Conservation (phyloP, 2,329 filamentous ascomycete genomes). For the Paraphaeosphaeria sporulosa region DNA sequence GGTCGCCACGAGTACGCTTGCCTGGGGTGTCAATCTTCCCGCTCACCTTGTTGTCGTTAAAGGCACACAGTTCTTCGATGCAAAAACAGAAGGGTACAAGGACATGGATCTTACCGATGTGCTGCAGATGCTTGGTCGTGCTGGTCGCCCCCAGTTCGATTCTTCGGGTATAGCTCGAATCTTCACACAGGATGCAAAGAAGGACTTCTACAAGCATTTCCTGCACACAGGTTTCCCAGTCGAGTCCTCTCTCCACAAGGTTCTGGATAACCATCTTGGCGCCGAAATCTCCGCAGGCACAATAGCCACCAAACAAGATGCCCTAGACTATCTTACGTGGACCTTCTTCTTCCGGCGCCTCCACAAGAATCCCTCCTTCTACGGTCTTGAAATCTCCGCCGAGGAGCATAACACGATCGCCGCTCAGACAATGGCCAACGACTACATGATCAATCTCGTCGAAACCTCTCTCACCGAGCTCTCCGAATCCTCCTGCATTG, state of each 20-base stretch:
- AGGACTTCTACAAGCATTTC: constrained; percentile 99
- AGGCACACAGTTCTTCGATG: constrained; percentile 97
- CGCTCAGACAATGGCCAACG: constrained; percentile 87
- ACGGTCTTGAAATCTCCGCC: constrained; percentile 90
- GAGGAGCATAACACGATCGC: constrained; percentile 89
- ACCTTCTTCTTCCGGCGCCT: constrained; percentile 98
- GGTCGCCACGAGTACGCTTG: constrained; percentile 92
- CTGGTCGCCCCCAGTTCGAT: constrained; percentile 95
- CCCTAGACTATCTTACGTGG: constrained; percentile 97
- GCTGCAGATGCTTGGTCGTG: constrained; percentile 95
- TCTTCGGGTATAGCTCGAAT: constrained; percentile 94
- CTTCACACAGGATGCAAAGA: constrained; percentile 96
- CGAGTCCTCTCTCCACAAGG: constrained; percentile 94
- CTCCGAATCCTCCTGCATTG: constrained; percentile 82
- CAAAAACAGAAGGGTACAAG: constrained; percentile 95
- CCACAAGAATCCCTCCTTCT: constrained; percentile 98
- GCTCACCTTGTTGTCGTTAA: constrained; percentile 98
- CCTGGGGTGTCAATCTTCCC: constrained; percentile 97
- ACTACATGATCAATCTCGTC: constrained; percentile 93
- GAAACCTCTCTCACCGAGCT: constrained; percentile 85
- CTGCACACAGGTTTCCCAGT: constrained; percentile 97
- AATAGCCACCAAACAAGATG: constrained; percentile 93
- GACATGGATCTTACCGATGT: constrained; percentile 99
- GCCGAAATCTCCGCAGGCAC: constrained; percentile 95
- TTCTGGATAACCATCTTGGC: constrained; percentile 94